Evolutionary conservation across 495 filamentous ascomycete species (phyloP).

Genomic region (Hamigera avellanea): DNA sequence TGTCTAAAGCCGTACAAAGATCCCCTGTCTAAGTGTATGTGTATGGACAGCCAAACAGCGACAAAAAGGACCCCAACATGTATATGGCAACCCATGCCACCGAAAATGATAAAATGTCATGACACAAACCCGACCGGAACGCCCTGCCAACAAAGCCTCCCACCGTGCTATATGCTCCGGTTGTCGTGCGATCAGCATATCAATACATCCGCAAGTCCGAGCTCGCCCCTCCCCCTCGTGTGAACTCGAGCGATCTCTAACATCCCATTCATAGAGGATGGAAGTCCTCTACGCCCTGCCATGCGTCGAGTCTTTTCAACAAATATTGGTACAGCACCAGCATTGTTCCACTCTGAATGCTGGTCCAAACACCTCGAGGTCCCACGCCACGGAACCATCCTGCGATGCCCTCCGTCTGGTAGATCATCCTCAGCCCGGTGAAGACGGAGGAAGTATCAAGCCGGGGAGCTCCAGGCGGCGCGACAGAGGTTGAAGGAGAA

Average conservation of each 20-base stretch:
- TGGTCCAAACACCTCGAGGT: slow-evolving; percentile 92
- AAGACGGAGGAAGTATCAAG: slow-evolving; percentile 83
- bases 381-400: slow-evolving; percentile 96
- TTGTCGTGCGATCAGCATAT: too few relatives aligned
- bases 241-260: too few relatives aligned
- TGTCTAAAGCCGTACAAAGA: too few relatives aligned
- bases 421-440: slow-evolving; percentile 75
- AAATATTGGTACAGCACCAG: slow-evolving; percentile 88
- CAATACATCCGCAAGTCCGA: too few relatives aligned
- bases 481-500: slow-evolving; percentile 67
- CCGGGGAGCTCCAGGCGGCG: slow-evolving; percentile 57
- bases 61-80: too few relatives aligned
- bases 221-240: too few relatives aligned
- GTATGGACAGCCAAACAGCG: too few relatives aligned
- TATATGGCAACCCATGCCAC: too few relatives aligned
- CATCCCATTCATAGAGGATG: slow-evolving; percentile 17
- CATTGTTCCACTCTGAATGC: slow-evolving; percentile 95
- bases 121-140: slow-evolving; percentile 17
- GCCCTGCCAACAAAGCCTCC: slow-evolving; percentile 15
- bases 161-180: slow-evolving; percentile 4
- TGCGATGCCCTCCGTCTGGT: slow-evolving; percentile 70
- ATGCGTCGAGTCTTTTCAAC: slow-evolving; percentile 58
- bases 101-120: too few relatives aligned
- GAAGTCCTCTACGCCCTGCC: slow-evolving; percentile 19
- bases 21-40: too few relatives aligned